These are phyloP conservation scores for Rubus parviflorus DNA, from an alignment of 306 rosid genomes.

Conservation along the genomic window DNA sequence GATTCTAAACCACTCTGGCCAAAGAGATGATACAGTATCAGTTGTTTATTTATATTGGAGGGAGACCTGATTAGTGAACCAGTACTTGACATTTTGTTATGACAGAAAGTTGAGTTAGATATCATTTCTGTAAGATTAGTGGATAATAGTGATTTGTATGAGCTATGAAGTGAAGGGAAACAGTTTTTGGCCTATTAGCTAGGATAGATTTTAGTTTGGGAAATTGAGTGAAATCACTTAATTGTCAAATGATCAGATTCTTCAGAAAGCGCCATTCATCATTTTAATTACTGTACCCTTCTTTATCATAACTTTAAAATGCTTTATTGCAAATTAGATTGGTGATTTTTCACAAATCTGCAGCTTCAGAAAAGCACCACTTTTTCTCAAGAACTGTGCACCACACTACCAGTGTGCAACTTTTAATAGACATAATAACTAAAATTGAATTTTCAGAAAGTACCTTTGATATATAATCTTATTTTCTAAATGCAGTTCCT, in stretches of 20 bases:
- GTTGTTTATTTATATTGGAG: no score
- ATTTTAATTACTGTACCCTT: neutral
- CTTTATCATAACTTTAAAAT: neutral
- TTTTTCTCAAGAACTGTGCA: neutral
- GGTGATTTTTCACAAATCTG: neutral
- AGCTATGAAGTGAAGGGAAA: neutral
- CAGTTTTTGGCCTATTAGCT: neutral
- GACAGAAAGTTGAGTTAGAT: neutral
- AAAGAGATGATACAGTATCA: neutral
- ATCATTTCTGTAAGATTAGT: neutral
- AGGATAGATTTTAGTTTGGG: neutral
- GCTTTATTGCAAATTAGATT: neutral
- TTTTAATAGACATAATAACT: neutral
- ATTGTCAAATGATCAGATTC: neutral
- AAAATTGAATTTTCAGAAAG: constrained; percentile 7
- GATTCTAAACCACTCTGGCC: neutral
- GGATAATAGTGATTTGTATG: constrained; percentile 4
- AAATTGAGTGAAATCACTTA: neutral
- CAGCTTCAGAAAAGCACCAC: neutral
- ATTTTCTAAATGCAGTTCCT: constrained; percentile 57
- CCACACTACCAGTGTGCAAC: neutral
- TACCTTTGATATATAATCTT: neutral
- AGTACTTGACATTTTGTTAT: neutral
- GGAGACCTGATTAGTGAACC: no score
- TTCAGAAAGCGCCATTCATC: neutral